phyloP scores from a whole-genome alignment of 495 filamentous ascomycete species.

The Hypoxylon crocopeplum region DNA sequence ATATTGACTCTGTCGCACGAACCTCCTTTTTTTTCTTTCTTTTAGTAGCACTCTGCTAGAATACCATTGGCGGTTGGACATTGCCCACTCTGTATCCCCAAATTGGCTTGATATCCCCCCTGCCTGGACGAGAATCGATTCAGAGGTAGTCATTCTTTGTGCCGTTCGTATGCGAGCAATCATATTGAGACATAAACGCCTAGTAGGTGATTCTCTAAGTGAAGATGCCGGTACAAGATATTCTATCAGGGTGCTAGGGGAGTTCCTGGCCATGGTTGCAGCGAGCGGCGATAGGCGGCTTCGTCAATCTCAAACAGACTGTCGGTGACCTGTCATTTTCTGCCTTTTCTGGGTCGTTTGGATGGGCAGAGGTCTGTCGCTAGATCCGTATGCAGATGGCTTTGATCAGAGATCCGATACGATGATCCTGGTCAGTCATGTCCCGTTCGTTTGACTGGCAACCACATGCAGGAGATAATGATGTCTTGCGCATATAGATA shows the following conservation, averaged over 20 bases:
- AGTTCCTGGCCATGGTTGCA: not conserved
- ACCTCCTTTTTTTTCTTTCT: conserved; percentile 10
- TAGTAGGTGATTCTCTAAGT: not conserved
- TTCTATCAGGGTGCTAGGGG: not conserved
- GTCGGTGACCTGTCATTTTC: conserved; percentile 28
- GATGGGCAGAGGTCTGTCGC: conserved; percentile 7
- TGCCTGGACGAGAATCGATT: conserved; percentile 5
- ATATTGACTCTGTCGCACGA: conserved; percentile 9
- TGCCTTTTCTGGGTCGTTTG: conserved; percentile 12
- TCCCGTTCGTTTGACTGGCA: conserved; percentile 14
- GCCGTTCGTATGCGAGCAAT: conserved; percentile 19
- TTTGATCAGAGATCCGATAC: conserved; percentile 29
- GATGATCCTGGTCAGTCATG: conserved; percentile 7
- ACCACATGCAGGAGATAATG: conserved; percentile 30
- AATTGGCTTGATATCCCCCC: not conserved
- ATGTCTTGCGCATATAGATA: conserved; percentile 31
- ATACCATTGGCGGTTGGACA: conserved; percentile 10
- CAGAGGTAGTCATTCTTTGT: not conserved
- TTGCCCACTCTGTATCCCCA: conserved; percentile 6
- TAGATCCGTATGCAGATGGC: conserved; percentile 22
- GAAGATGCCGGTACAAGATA: conserved; percentile 7
- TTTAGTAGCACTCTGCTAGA: conserved; percentile 11
- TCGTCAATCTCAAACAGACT: conserved; percentile 17
- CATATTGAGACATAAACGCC: conserved; percentile 8
- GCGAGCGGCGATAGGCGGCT: conserved; percentile 2